phyloP scores from a whole-genome alignment of 257 asterid species.

The Scutellaria baicalensis region DNA sequence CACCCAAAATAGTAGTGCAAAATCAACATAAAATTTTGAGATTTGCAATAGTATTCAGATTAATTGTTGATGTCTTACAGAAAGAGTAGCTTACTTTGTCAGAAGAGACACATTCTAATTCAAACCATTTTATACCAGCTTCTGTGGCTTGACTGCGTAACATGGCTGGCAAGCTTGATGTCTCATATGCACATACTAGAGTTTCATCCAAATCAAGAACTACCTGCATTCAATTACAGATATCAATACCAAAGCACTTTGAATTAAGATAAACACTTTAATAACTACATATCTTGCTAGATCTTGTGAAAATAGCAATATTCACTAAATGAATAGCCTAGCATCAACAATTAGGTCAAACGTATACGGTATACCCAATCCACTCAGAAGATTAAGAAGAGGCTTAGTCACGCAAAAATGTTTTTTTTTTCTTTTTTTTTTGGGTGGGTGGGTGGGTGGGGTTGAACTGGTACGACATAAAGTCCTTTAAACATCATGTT shows the following conservation, averaged over 20 bases:
- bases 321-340: not conserved
- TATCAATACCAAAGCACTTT: not conserved
- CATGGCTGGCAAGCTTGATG: conserved; percentile 64
- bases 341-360: conserved; percentile 2
- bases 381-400: not conserved
- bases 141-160: conserved; percentile 78
- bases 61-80: not conserved
- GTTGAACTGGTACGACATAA: not conserved
- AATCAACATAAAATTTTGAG: conserved; percentile 14
- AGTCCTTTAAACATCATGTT: too few species aligned
- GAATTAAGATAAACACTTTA: not conserved
- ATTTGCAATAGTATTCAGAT: not conserved
- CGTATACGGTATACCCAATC: not conserved
- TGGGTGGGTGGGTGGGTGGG: too few species aligned
- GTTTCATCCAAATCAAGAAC: conserved; percentile 97
- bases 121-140: conserved; percentile 87
- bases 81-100: conserved; percentile 46
- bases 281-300: not conserved
- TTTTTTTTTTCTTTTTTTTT: too few species aligned
- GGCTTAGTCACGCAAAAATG: not conserved
- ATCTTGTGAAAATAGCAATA: not conserved
- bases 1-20: not conserved
- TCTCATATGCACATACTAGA: conserved; percentile 80
- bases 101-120: conserved; percentile 58
- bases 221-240: conserved; percentile 45